Evolutionary conservation across 1,284 basidiomycete genomes (phyloP).

Genomic region (Exobasidium rhododendri): DNA sequence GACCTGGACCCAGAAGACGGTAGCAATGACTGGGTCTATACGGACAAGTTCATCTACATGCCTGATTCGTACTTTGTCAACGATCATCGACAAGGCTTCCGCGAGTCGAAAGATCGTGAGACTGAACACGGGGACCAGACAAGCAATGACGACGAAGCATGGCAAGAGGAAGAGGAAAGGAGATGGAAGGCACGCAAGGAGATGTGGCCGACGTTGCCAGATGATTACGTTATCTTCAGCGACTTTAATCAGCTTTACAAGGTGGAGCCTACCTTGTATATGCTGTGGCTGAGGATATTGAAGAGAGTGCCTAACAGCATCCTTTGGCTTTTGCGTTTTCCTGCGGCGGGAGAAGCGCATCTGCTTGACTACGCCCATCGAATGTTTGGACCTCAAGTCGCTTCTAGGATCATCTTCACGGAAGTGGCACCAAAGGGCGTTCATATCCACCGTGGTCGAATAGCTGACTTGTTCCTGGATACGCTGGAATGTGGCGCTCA

Average conservation of each 20-base stretch:
- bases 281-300: slow-evolving; percentile 63
- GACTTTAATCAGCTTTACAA: slow-evolving; percentile 65
- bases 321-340: slow-evolving; percentile 66
- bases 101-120: slow-evolving; percentile 22
- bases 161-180: slow-evolving; percentile 60
- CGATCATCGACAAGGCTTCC: slow-evolving; percentile 64
- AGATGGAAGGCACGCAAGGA: slow-evolving; percentile 59
- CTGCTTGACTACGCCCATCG: slow-evolving; percentile 59
- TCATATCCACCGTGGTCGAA: slow-evolving; percentile 62
- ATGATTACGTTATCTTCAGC: slow-evolving; percentile 61
- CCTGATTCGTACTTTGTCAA: slow-evolving; percentile 65
- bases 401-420: slow-evolving; percentile 63
- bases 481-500: slow-evolving; percentile 68
- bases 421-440: slow-evolving; percentile 63
- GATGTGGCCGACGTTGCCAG: slow-evolving; percentile 58
- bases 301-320: slow-evolving; percentile 61
- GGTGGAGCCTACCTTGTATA: slow-evolving; percentile 59
- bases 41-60: slow-evolving; percentile 57
- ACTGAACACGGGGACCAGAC: background rate
- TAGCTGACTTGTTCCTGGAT: slow-evolving; percentile 65
- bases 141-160: slow-evolving; percentile 40
- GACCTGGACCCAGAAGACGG: slow-evolving; percentile 62
- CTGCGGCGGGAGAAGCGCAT: slow-evolving; percentile 62
- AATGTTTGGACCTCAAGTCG: slow-evolving; percentile 63
- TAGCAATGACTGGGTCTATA: slow-evolving; percentile 62